Evolutionary conservation across 768 basidiomycete genomes (phyloP).

Genomic region (Leccinum subgranulosum): DNA sequence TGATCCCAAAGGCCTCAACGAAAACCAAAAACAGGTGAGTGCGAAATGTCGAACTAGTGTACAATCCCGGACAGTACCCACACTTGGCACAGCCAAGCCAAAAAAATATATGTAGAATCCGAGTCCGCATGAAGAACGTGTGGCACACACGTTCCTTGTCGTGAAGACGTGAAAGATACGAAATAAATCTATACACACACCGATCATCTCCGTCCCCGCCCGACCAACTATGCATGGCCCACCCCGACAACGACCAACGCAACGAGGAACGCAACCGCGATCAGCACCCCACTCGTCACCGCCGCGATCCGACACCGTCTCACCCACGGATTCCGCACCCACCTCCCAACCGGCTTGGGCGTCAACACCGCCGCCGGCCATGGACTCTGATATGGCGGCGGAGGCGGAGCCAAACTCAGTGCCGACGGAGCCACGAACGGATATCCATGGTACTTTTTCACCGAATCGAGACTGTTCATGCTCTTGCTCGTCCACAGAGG

Average conservation of each 20-base stretch:
- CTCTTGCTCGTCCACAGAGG: constrained; percentile 36
- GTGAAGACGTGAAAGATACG: background rate
- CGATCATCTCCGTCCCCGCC: background rate
- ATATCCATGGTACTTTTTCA: constrained; percentile 47
- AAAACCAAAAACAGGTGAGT: no score
- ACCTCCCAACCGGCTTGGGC: constrained; percentile 17
- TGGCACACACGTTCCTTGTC: background rate
- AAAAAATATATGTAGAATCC: background rate
- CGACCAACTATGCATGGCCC: background rate
- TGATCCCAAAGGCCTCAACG: no score
- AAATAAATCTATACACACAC: background rate
- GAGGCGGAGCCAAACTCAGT: constrained; percentile 29
- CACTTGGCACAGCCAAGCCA: background rate
- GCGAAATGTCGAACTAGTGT: constrained; percentile 4
- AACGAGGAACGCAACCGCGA: constrained; percentile 47
- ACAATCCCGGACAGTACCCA: no score
- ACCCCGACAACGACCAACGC: constrained; percentile 40
- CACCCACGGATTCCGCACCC: constrained; percentile 36
- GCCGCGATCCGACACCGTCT: constrained; percentile 54
- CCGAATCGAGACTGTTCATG: constrained; percentile 42
- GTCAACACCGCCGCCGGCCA: constrained; percentile 18
- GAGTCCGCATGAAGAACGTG: background rate
- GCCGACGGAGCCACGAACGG: constrained; percentile 57
- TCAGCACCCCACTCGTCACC: constrained; percentile 55
- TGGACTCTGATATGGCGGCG: constrained; percentile 20